Percentiles rank a stretch among this genome's conserved stretches.
Conservation (phyloP, 2,329 filamentous ascomycete genomes). For the Monosporascus cannonballus region DNA sequence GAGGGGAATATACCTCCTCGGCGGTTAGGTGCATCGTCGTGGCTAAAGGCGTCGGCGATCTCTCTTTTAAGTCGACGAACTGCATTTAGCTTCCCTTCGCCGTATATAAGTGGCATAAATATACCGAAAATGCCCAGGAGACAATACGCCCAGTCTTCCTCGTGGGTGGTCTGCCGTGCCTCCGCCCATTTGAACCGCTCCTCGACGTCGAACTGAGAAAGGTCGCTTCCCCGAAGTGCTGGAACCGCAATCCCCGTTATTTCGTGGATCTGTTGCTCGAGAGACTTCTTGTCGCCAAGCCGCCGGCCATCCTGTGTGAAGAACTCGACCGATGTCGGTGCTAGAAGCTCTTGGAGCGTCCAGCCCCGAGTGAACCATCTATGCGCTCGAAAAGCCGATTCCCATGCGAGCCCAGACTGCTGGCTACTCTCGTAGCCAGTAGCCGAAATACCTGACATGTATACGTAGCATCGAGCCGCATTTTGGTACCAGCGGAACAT, state of each 20-base stretch:
- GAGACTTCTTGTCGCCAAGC: slow-evolving; percentile 19
- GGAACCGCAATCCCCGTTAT: slow-evolving; percentile 15
- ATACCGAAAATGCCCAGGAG: slow-evolving; percentile 17
- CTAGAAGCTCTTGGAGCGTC: slow-evolving; percentile 1
- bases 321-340: slow-evolving; percentile 21
- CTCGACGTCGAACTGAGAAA: slow-evolving; percentile 12
- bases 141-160: slow-evolving; percentile 20
- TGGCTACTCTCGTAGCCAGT: too few species aligned
- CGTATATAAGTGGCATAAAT: slow-evolving; percentile 15
- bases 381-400: too few species aligned
- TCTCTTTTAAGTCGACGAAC: too few species aligned
- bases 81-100: slow-evolving; percentile 4
- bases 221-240: slow-evolving; percentile 9
- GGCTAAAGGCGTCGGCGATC: too few species aligned
- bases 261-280: slow-evolving; percentile 14
- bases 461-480: slow-evolving; percentile 7
- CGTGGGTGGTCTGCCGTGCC: slow-evolving; percentile 12
- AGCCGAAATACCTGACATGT: not conserved
- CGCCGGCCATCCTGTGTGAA: slow-evolving; percentile 12
- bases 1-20: too few species aligned
- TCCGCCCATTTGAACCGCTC: slow-evolving; percentile 19
- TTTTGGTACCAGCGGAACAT: slow-evolving; percentile 3
- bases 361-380: too few species aligned
- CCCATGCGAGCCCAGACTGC: too few species aligned
- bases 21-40: too few species aligned